Percentiles rank a stretch among this genome's conserved stretches.
phyloP scores from a whole-genome alignment of 1,284 basidiomycete species.

The Mycosarcoma maydis region DNA sequence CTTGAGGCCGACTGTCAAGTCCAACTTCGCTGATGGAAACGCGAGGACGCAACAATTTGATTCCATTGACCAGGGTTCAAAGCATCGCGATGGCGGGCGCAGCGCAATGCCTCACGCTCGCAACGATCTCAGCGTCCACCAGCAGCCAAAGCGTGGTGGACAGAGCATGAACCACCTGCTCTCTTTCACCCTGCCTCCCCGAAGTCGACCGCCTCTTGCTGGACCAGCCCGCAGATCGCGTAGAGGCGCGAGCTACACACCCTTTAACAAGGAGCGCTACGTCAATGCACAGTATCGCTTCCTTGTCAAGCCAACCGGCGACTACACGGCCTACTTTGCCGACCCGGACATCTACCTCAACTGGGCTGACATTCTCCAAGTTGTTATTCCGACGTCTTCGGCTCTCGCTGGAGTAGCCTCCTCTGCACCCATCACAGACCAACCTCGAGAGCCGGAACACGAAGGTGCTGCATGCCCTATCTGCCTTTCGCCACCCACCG shows the following conservation, averaged over 20 bases:
- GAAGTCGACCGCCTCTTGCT: constrained; percentile 54
- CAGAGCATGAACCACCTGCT: constrained; percentile 65
- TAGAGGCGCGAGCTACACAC: constrained; percentile 31
- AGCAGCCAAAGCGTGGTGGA: constrained; percentile 42
- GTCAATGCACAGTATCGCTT: constrained; percentile 66
- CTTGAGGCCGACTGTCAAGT: constrained; percentile 34
- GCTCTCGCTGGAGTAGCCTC: constrained; percentile 59
- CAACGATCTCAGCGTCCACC: constrained; percentile 15
- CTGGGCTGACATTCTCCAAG: constrained; percentile 87
- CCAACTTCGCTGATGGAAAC: constrained; percentile 42
- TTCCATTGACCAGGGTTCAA: constrained; percentile 15
- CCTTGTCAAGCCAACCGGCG: constrained; percentile 64
- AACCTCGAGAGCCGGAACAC: constrained; percentile 67
- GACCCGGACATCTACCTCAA: constrained; percentile 63
- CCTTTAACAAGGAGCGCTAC: constrained; percentile 66
- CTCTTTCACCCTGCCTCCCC: constrained; percentile 63
- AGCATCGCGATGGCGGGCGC: constrained; percentile 25
- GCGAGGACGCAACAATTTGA: constrained; percentile 18
- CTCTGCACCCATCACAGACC: constrained; percentile 33
- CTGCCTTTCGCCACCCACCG: constrained; percentile 87
- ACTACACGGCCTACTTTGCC: constrained; percentile 62
- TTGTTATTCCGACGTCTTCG: constrained; percentile 82
- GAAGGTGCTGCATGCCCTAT: constrained; percentile 87
- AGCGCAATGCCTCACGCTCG: constrained; percentile 24
- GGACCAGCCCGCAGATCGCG: constrained; percentile 49